phyloP scores from a whole-genome alignment of 2,329 filamentous ascomycete species.

The Alternaria sp. region DNA sequence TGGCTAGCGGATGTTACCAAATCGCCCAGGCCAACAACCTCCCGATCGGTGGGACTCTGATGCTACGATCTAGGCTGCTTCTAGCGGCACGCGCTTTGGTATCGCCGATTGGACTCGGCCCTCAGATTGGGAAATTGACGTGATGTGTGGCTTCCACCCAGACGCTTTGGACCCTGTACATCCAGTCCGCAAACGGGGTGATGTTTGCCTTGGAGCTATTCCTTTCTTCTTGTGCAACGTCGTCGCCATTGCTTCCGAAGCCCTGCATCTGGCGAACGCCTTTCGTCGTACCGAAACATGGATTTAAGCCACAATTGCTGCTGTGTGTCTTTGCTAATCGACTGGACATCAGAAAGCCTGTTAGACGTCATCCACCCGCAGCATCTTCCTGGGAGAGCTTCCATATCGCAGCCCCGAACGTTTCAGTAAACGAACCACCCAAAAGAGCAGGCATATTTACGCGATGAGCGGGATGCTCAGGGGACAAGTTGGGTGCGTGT shows the following conservation, averaged over 20 bases:
- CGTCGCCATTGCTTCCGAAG: conserved; percentile 1
- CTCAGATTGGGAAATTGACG: conserved; percentile 8
- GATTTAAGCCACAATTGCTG: background rate
- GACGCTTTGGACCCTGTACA: conserved; percentile 7
- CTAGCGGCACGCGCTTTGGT: conserved; percentile 8
- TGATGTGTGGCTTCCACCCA: background rate
- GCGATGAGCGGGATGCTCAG: conserved; percentile 11
- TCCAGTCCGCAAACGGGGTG: background rate
- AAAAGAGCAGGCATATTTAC: background rate
- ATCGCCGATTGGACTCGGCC: conserved; percentile 14
- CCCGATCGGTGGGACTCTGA: background rate
- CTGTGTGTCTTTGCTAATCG: background rate
- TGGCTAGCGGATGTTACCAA: background rate
- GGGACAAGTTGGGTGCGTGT: background rate
- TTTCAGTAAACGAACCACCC: conserved; percentile 1
- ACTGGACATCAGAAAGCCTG: background rate
- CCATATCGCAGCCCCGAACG: conserved; percentile 1
- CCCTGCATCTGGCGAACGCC: background rate
- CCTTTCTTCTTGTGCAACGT: conserved; percentile 12
- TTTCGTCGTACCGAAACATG: conserved; percentile 6
- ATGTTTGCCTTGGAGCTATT: conserved; percentile 2
- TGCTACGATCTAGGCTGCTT: conserved; percentile 4
- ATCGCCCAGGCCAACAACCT: conserved; percentile 1
- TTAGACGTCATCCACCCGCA: background rate
- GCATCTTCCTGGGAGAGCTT: conserved; percentile 1